Evolutionary conservation across 108 stramenopile species (phyloP).

Genomic region (Bacterosira constricta): DNA sequence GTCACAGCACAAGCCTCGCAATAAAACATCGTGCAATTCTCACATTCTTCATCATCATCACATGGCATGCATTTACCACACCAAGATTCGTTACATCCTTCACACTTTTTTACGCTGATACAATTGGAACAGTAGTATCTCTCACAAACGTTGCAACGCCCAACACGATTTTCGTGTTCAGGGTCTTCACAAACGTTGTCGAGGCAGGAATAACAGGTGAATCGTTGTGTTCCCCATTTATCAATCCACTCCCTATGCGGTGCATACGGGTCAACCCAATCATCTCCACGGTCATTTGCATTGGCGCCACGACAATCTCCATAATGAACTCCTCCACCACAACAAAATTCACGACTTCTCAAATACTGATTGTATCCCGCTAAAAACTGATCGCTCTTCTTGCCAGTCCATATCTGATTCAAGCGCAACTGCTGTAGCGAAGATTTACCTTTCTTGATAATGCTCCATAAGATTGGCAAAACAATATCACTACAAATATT

Average conservation of each 20-base stretch:
- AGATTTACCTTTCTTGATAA: conserved; percentile 12
- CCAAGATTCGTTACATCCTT: not conserved
- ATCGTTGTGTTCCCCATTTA: not conserved
- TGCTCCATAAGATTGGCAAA: conserved; percentile 21
- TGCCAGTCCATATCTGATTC: conserved; percentile 1
- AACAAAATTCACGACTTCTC: not conserved
- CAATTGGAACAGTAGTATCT: conserved; percentile 5
- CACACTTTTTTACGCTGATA: not conserved
- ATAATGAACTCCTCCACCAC: too few species aligned
- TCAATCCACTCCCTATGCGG: not conserved
- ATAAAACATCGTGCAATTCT: conserved; percentile 2
- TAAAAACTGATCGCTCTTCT: conserved; percentile 1
- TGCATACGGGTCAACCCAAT: not conserved
- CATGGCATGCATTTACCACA: not conserved
- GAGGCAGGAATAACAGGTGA: conserved; percentile 14
- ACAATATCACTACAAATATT: not conserved
- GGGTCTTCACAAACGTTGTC: conserved; percentile 9
- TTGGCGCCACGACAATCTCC: too few species aligned
- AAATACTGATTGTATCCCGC: not conserved
- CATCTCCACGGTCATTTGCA: too few species aligned
- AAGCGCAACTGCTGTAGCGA: conserved; percentile 8
- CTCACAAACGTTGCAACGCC: not conserved
- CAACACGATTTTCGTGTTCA: not conserved
- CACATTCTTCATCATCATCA: not conserved
- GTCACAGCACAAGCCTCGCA: conserved; percentile 1